Percentiles rank a stretch among this genome's conserved stretches.
Conservation (phyloP, 345 rosid genomes). For the Salix suchowensis region DNA sequence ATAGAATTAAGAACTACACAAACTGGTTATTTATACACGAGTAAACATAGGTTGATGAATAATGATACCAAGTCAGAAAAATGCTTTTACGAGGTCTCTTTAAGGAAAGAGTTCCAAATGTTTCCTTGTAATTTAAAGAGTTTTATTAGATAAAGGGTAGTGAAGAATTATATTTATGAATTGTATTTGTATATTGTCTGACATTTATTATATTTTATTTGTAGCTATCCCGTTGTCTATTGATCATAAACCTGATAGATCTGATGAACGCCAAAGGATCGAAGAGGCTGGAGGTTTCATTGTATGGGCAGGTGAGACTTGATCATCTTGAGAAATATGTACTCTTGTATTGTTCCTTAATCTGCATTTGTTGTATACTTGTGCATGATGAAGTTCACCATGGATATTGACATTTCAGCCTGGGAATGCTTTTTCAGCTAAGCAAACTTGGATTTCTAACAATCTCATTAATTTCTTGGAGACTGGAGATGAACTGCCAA, state of each 20-base stretch:
- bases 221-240: conserved; percentile 41
- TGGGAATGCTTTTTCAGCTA: not conserved
- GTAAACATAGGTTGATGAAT: not conserved
- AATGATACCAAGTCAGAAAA: not conserved
- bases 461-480: not conserved
- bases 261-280: conserved; percentile 47
- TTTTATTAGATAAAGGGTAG: not conserved
- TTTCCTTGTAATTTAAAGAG: not conserved
- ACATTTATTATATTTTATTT: conserved; percentile 2
- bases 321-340: conserved; percentile 2
- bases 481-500: not conserved
- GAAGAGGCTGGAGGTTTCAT: conserved; percentile 48
- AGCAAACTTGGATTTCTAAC: not conserved
- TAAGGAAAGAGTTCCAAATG: not conserved
- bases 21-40: too few relatives aligned
- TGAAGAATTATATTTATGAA: not conserved
- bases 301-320: conserved; percentile 47
- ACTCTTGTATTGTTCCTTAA: not conserved
- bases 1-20: too few relatives aligned
- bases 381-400: not conserved
- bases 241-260: conserved; percentile 52
- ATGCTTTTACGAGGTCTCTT: not conserved
- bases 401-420: not conserved
- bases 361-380: not conserved
- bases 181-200: not conserved